These are phyloP conservation scores for Pistacia vera DNA, from an alignment of 345 rosid species.

Conservation along the genomic window DNA sequence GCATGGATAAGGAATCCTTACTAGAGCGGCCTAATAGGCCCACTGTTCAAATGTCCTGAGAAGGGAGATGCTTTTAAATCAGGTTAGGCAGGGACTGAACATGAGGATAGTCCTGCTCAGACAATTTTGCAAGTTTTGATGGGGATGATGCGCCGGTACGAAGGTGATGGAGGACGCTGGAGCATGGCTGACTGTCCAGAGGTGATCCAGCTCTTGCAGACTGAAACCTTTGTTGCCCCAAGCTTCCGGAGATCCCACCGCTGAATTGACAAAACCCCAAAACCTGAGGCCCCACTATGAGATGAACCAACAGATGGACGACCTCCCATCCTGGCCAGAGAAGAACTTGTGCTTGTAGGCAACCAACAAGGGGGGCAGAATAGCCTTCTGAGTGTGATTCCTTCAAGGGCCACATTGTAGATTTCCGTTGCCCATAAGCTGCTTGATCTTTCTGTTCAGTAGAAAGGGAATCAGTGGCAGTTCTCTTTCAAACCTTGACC, in stretches of 20 bases:
- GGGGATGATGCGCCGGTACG: constrained; percentile 29
- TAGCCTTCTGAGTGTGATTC: constrained; percentile 49
- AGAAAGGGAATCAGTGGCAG: constrained; percentile 43
- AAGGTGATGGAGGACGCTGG: constrained; percentile 46
- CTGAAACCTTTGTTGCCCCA: constrained; percentile 47
- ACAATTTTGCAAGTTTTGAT: constrained; percentile 30
- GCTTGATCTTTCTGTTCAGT: constrained; percentile 55
- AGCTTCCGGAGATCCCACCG: constrained; percentile 47
- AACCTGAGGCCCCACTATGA: constrained; percentile 39
- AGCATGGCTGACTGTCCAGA: constrained; percentile 50
- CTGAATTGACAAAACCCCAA: constrained; percentile 43
- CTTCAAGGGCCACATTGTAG: constrained; percentile 43
- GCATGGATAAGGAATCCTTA: constrained; percentile 32
- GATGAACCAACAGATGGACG: constrained; percentile 43
- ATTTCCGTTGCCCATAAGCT: constrained; percentile 32
- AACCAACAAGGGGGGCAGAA: constrained; percentile 43
- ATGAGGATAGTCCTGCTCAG: constrained; percentile 39
- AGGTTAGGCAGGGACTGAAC: constrained; percentile 44
- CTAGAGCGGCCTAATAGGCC: constrained; percentile 30
- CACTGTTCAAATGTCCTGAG: constrained; percentile 43
- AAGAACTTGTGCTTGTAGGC: constrained; percentile 39
- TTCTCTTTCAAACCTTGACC: constrained; percentile 50
- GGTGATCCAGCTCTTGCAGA: constrained; percentile 40
- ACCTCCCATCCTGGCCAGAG: constrained; percentile 45
- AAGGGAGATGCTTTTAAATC: constrained; percentile 51